Evolutionary conservation across 2,329 filamentous ascomycete genomes (phyloP).

Genomic region (Pestalotiopsis sp.): DNA sequence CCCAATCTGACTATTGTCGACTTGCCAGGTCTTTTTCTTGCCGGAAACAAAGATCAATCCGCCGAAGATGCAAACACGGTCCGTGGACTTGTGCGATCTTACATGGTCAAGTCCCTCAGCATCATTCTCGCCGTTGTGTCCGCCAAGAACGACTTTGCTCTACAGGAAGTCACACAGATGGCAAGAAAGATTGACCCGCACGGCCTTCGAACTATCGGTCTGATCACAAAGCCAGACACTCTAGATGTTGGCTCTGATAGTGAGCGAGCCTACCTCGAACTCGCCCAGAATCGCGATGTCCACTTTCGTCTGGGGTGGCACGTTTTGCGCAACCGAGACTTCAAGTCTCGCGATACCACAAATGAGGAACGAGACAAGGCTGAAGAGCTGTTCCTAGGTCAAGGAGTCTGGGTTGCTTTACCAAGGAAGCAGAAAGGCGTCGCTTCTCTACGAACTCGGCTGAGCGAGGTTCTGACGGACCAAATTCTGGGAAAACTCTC

Average conservation of each 20-base stretch:
- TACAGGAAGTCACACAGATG: conserved; percentile 56
- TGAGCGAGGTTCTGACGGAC: conserved; percentile 26
- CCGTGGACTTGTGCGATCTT: conserved; percentile 47
- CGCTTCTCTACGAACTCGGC: conserved; percentile 23
- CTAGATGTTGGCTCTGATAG: conserved; percentile 35
- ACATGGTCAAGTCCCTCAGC: conserved; percentile 58
- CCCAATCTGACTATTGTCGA: conserved; percentile 61
- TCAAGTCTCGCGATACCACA: conserved; percentile 16
- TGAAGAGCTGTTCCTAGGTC: conserved; percentile 20
- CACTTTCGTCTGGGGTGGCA: conserved; percentile 54
- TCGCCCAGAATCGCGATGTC: conserved; percentile 47
- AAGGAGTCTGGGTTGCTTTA: conserved; percentile 17
- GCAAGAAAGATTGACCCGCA: conserved; percentile 38
- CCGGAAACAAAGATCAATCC: conserved; percentile 45
- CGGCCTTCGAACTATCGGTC: conserved; percentile 46
- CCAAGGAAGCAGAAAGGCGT: conserved; percentile 22
- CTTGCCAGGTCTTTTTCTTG: conserved; percentile 56
- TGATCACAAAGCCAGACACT: conserved; percentile 52
- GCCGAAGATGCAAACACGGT: conserved; percentile 45
- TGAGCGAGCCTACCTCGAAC: conserved; percentile 39
- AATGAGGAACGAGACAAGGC: conserved; percentile 17
- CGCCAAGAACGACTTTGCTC: conserved; percentile 56
- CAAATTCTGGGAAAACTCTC: conserved; percentile 35
- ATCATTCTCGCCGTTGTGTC: conserved; percentile 63
- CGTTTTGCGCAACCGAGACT: conserved; percentile 44